A percentile compares a stretch with the other conserved stretches of the same genome.
Conservation (phyloP, 441 rosid species). For the Syzygium malaccense region DNA sequence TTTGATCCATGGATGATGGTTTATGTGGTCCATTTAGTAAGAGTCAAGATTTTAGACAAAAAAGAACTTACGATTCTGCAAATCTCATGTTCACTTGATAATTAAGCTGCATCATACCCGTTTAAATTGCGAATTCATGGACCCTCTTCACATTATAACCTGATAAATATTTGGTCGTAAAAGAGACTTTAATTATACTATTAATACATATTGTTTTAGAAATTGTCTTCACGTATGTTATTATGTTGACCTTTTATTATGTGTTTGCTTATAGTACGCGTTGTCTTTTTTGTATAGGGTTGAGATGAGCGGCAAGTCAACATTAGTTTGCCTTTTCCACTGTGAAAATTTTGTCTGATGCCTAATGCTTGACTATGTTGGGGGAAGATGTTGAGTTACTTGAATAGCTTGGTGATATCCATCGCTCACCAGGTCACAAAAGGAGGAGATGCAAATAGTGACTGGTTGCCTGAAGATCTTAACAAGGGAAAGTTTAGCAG, state of each 20-base stretch:
- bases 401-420: conserved; percentile 41
- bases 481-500: conserved; percentile 7
- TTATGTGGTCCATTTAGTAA: no score
- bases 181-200: no score
- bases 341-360: not conserved
- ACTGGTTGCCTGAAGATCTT: conserved; percentile 57
- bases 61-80: no score
- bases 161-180: no score
- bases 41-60: no score
- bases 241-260: not conserved
- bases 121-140: no score
- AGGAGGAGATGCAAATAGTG: conserved; percentile 14
- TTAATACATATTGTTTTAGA: no score
- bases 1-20: no score
- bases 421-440: conserved; percentile 29
- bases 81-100: no score
- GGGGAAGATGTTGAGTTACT: conserved; percentile 7
- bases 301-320: not conserved
- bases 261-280: not conserved
- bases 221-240: not conserved
- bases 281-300: not conserved
- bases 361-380: no score
- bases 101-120: not conserved
- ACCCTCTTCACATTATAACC: not conserved
- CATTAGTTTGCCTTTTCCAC: not conserved